Conservation (phyloP, 345 rosid genomes). For the Garcia nutans region DNA sequence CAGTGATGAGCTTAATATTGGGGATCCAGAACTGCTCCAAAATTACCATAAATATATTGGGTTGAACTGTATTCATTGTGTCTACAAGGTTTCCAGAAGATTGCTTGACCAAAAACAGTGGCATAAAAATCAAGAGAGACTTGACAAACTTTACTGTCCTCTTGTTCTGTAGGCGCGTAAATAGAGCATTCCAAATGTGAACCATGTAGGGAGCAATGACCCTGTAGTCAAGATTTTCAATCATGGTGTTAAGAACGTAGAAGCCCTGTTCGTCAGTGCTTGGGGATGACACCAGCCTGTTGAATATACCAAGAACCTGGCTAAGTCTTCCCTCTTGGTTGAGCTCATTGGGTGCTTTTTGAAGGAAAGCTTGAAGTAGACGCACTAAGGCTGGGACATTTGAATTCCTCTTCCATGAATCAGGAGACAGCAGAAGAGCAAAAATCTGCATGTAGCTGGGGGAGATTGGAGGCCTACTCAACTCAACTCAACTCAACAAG, state of each 20-base stretch:
- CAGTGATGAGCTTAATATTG: conserved; percentile 71
- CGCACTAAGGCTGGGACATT: conserved; percentile 99
- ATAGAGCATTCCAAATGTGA: conserved; percentile 73
- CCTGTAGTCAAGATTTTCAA: conserved; percentile 72
- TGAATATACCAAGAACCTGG: conserved; percentile 89
- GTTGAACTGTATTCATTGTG: conserved; percentile 81
- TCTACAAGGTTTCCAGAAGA: conserved; percentile 60
- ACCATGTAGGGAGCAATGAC: conserved; percentile 58
- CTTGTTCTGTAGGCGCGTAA: conserved; percentile 63
- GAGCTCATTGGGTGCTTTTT: conserved; percentile 81
- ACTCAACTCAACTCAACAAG: conserved; percentile 84
- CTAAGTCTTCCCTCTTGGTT: conserved; percentile 69
- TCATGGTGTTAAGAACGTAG: conserved; percentile 84
- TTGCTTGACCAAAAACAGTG: conserved; percentile 90
- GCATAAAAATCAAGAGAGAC: conserved; percentile 78
- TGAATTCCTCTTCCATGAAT: conserved; percentile 80
- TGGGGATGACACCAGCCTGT: conserved; percentile 62
- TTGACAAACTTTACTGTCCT: conserved; percentile 70
- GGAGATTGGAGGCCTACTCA: conserved; percentile 80
- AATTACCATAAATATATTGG: conserved; percentile 52
- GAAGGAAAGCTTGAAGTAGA: conserved; percentile 95
- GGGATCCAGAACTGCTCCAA: conserved; percentile 94
- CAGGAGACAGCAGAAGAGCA: conserved; percentile 72
- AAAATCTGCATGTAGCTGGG: conserved; percentile 84
- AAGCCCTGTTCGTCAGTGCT: conserved; percentile 94